Evolutionary conservation across 2,329 filamentous ascomycete genomes (phyloP).

Genomic region (Penicillium concentricum): DNA sequence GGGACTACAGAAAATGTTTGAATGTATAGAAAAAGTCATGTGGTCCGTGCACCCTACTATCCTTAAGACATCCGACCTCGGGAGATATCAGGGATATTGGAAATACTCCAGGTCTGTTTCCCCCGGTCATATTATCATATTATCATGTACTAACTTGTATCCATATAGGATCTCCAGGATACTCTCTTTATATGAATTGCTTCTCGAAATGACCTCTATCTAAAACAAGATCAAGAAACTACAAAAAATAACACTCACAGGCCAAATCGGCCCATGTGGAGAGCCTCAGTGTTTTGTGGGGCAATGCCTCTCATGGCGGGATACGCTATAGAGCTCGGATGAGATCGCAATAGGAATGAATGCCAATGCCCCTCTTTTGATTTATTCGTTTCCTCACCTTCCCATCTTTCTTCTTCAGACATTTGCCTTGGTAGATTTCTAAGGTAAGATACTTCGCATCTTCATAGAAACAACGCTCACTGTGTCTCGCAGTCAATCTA

Average conservation of each 20-base stretch:
- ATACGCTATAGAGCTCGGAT: neutral
- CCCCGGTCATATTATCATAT: too few species aligned
- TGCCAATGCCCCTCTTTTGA: conserved; percentile 19
- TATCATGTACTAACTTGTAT: neutral
- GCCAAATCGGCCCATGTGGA: conserved; percentile 13
- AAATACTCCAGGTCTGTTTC: neutral
- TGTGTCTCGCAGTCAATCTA: neutral
- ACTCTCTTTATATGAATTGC: neutral
- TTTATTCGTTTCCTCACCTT: neutral
- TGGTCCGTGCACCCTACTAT: neutral
- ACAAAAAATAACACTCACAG: conserved; percentile 8
- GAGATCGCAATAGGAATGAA: conserved; percentile 7
- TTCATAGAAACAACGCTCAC: neutral
- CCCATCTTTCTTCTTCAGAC: neutral
- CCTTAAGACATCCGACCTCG: neutral
- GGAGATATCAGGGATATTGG: neutral
- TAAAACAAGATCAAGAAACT: neutral
- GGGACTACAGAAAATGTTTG: neutral
- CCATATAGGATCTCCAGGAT: neutral
- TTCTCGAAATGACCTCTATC: neutral
- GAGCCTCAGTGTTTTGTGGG: conserved; percentile 16
- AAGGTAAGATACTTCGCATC: neutral
- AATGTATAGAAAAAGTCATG: too few species aligned
- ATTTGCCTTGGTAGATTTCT: neutral
- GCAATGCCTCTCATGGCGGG: conserved; percentile 1